Evolutionary conservation across 169 alveolate species (phyloP).

Genomic region (Eimeria acervulina): DNA sequence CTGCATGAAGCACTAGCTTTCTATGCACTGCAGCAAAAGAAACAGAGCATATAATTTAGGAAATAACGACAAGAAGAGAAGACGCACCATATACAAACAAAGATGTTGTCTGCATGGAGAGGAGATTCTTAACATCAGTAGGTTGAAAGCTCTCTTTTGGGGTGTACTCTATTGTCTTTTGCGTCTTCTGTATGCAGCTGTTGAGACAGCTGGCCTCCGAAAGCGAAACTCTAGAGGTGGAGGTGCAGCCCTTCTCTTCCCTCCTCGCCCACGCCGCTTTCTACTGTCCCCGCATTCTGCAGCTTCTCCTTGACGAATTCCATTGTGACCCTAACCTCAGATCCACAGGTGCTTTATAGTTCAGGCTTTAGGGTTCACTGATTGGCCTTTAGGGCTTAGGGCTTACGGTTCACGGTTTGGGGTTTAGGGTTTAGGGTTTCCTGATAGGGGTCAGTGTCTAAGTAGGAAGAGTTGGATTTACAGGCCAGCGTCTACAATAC

Average conservation of each 20-base stretch:
- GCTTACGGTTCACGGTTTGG: neutral
- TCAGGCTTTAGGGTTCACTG: neutral
- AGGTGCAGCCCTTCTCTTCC: neutral
- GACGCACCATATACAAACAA: too few species aligned
- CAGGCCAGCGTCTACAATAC: too few species aligned
- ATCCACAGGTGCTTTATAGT: neutral
- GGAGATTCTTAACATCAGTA: neutral
- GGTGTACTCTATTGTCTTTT: neutral
- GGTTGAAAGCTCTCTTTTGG: neutral
- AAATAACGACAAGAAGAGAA: too few species aligned
- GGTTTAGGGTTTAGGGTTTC: neutral
- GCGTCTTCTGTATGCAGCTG: neutral
- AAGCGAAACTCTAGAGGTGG: neutral
- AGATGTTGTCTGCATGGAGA: too few species aligned
- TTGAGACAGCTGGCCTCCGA: neutral
- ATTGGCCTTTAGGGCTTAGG: neutral
- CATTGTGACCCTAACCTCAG: constrained; percentile 35
- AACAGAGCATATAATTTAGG: too few species aligned
- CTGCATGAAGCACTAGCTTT: neutral
- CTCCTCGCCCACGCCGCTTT: constrained; percentile 2
- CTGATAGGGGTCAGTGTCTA: too few species aligned
- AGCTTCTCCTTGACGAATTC: neutral
- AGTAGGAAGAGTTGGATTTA: too few species aligned
- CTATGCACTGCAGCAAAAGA: neutral
- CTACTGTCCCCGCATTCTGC: neutral